Base-by-base conservation (phyloP, 768 basidiomycete species). In the Termitomyces titanicus region DNA sequence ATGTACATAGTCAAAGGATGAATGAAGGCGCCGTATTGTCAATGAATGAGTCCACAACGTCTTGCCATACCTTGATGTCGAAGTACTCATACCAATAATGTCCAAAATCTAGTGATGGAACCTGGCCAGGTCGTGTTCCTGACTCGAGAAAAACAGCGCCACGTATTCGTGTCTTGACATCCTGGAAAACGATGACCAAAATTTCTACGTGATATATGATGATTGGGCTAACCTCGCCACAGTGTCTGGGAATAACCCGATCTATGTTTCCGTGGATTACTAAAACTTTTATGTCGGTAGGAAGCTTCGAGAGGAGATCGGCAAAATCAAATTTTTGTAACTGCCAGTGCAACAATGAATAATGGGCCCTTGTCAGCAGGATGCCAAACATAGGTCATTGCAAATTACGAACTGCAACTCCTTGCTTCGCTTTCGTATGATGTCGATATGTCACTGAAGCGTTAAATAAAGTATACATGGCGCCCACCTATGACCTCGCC, bases 71-170 rank as follows among this genome's bases (percentile, higher is more conserved):
- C 33, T 68, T 39, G 8, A 65, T 63, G 18, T 71, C 62, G 42
- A 75, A 77, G 53, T 76, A 77, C 40, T 74, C 72, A 27, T 64
- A 68, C 68, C 73, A 77, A 53, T 67, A 64, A 55, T 76, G 75
- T 15, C 75, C 75, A 47, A 77, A 77, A 3, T 63, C 58, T 18
- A 69, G 45, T n/a, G 65, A 65, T 9, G 72, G 73, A n/a, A 76
- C 61, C 55, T 72, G 68, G 17, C 72, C 70, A 8, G 66, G 64
- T 7, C 54, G 54, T 13, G 60, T 35, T 4, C 75, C 74, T 17
- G 62, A 44, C 24, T 70, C 63, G 2, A 76, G 56, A 31, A 68
- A 56, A 3, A 61, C 62, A 15, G 74, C 72, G 11, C 64, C 61
- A 0, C 66, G 69, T 25, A 76, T 70, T 18, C 64, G 62, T 17